Conservation (phyloP, 306 rosid genomes). For the Rosa lucieae region DNA sequence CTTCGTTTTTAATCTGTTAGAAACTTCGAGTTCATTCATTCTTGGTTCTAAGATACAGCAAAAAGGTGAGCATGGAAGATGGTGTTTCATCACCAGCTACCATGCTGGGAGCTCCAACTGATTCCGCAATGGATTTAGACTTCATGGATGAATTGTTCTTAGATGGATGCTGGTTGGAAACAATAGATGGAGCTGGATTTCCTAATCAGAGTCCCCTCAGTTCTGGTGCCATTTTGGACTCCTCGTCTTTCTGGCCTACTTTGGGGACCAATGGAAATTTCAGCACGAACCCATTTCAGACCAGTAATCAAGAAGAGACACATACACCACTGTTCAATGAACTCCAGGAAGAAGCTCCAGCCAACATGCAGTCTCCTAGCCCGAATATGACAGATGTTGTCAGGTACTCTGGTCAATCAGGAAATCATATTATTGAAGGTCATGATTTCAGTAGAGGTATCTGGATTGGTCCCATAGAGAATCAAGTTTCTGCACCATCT, state of each 20-base stretch:
- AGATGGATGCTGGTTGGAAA: slow-evolving; percentile 86
- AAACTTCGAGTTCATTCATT: slow-evolving; percentile 14
- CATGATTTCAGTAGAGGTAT: slow-evolving; percentile 46
- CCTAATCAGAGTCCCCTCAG: slow-evolving; percentile 47
- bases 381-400: slow-evolving; percentile 31
- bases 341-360: slow-evolving; percentile 22
- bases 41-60: slow-evolving; percentile 21
- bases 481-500: slow-evolving; percentile 42
- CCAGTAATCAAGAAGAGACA: slow-evolving; percentile 35
- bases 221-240: slow-evolving; percentile 55
- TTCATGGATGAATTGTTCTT: slow-evolving; percentile 77
- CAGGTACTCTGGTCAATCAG: slow-evolving; percentile 33
- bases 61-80: slow-evolving; percentile 56
- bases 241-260: slow-evolving; percentile 58
- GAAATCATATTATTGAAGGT: slow-evolving; percentile 32
- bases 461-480: slow-evolving; percentile 57
- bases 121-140: slow-evolving; percentile 69
- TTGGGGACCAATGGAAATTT: slow-evolving; percentile 34
- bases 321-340: slow-evolving; percentile 23
- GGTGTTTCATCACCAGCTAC: slow-evolving; percentile 51
- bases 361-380: slow-evolving; percentile 15
- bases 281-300: slow-evolving; percentile 27
- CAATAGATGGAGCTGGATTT: slow-evolving; percentile 65
- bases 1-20: slow-evolving; percentile 6
- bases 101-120: slow-evolving; percentile 55